Conservation (phyloP, 1,284 basidiomycete genomes). For the Mycena sp. region DNA sequence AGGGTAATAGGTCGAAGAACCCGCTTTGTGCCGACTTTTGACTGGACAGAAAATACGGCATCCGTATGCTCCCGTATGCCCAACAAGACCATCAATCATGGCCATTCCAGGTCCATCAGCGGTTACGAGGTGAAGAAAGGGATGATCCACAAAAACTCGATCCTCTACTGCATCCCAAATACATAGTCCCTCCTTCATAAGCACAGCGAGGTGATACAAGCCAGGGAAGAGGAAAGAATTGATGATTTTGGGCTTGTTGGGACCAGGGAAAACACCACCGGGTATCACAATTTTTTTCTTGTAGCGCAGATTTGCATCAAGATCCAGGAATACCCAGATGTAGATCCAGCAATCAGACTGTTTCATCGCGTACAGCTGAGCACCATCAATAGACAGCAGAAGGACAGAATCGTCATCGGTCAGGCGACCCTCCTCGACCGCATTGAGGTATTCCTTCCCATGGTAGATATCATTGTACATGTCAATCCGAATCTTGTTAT, state of each 20-base stretch:
- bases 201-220: conserved; percentile 14
- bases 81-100: background rate
- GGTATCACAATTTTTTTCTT: conserved; percentile 7
- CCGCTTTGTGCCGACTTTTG: conserved; percentile 30
- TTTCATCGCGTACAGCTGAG: conserved; percentile 40
- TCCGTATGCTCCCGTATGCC: background rate
- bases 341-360: conserved; percentile 35
- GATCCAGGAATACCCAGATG: background rate
- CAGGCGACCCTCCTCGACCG: conserved; percentile 34
- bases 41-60: conserved; percentile 12
- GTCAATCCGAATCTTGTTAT: background rate
- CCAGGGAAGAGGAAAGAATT: conserved; percentile 19
- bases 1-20: conserved; percentile 37
- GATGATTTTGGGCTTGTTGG: background rate
- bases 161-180: conserved; percentile 13
- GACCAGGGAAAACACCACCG: conserved; percentile 10
- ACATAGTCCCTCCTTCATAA: conserved; percentile 1
- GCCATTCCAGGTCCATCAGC: conserved; percentile 12
- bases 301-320: background rate
- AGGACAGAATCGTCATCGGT: conserved; percentile 34
- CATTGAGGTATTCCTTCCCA: conserved; percentile 36
- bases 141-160: background rate
- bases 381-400: conserved; percentile 40
- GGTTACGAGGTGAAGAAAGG: conserved; percentile 4
- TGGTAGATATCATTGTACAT: conserved; percentile 12